Evolutionary conservation across 2,329 filamentous ascomycete species (phyloP).

Genomic region (Hypoxylon sp.): DNA sequence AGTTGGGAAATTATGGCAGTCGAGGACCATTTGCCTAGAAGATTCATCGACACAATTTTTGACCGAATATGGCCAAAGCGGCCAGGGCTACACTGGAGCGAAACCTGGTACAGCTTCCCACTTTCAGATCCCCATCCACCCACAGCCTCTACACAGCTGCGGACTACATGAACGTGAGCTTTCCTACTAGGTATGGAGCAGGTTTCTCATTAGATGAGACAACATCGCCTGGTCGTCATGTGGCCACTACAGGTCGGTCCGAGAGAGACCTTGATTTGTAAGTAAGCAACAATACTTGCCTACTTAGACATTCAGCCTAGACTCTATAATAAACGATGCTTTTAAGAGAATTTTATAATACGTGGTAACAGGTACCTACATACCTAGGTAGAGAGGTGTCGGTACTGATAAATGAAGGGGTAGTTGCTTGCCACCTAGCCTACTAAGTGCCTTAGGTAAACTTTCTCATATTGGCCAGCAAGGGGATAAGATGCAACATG

Average conservation of each 20-base stretch:
- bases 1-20: no score
- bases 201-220: not conserved
- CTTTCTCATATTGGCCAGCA: not conserved
- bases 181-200: not conserved
- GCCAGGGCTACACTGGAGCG: not conserved
- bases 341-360: not conserved
- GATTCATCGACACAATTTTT: conserved; percentile 2
- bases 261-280: not conserved
- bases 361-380: not conserved
- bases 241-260: not conserved
- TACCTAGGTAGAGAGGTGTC: not conserved
- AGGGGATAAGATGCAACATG: not conserved
- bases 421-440: no score
- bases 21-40: no score
- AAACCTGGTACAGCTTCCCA: conserved; percentile 15
- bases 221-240: not conserved
- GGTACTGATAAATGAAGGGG: not conserved
- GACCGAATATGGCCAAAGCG: conserved; percentile 6
- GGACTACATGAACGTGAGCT: not conserved
- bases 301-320: not conserved
- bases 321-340: not conserved
- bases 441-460: not conserved
- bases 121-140: not conserved
- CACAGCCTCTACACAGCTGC: no score
- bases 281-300: not conserved